Base-by-base conservation (phyloP, 2,329 filamentous ascomycete genomes). In the Chalaropsis ovoidea region DNA sequence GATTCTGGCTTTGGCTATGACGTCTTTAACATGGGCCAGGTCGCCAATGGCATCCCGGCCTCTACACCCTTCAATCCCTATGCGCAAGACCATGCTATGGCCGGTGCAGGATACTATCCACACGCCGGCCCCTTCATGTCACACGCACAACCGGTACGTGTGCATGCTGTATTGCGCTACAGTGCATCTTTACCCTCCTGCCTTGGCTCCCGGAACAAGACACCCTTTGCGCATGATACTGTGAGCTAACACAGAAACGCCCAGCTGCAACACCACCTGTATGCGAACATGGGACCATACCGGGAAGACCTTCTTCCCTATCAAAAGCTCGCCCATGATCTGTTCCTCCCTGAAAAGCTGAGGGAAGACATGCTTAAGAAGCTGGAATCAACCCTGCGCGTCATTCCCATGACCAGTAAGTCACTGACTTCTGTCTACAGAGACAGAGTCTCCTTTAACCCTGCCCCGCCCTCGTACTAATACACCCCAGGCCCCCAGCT, bases 301-400 rank as follows among this genome's bases (percentile, higher is more conserved):
- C 84, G 86, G 68, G 88, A 93, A 68, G 90, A 90, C 69, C 80
- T 96, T 39, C 80, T 89, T 69, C 85, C 88, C 2, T 96, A 95
- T 72, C 93, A 99, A 73, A 85, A 90, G 67, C 86, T 87, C 66
- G 86, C 89, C 1, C 90, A 95, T 72, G 92, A 97, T 72, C 89
- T 97, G 69, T 99, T 99, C 75, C 82, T 97, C 52, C 85, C 90
- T 0, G 92, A 96, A 71, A 86, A 90, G 67, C 76, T 95, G 6
- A 83, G 94, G 65, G 90, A 96, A 76, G 91, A 96, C 41, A 77
- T 96, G 68, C 90, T 95, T 72, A 90, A 88, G 76, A 96, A 93
- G 76, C 81, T 88, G 0, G 92, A 95, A 71, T 90, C 93, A 35
- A 85, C 89, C 4, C 81, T 90, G 64, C 93, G 96, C 74, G 87